These are phyloP conservation scores for Tuber brumale DNA, from an alignment of 495 filamentous ascomycete genomes.

Conservation along the genomic window DNA sequence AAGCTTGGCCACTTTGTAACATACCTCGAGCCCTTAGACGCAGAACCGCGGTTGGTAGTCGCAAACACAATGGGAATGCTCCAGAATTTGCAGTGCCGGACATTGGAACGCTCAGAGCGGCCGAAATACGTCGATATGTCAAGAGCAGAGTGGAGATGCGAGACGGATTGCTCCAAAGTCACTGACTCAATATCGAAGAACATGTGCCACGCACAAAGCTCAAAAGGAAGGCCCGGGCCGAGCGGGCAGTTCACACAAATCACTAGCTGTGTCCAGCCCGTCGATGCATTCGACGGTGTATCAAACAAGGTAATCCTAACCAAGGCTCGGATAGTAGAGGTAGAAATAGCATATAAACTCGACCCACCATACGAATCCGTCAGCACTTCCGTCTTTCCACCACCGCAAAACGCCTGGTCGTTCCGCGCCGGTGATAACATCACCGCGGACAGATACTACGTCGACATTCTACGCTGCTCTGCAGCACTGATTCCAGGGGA, in stretches of 20 bases:
- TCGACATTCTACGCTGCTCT: constrained; percentile 22
- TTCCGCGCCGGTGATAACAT: constrained; percentile 28
- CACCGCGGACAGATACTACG: constrained; percentile 23
- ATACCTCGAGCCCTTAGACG: constrained; percentile 20
- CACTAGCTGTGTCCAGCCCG: constrained; percentile 19
- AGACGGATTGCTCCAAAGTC: constrained; percentile 12
- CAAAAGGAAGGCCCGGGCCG: constrained; percentile 14
- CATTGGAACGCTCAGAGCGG: constrained; percentile 14
- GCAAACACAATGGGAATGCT: constrained; percentile 29
- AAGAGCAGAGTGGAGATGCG: constrained; percentile 17
- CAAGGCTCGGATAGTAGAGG: constrained; percentile 12
- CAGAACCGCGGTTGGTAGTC: constrained; percentile 22
- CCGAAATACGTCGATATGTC: constrained; percentile 25
- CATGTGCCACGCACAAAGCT: constrained; percentile 23
- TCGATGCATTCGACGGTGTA: constrained; percentile 5
- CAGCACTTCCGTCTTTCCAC: constrained; percentile 15
- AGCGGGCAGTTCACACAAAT: constrained; percentile 19
- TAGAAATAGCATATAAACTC: constrained; percentile 32
- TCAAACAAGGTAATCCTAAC: constrained; percentile 8
- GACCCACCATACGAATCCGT: constrained; percentile 27
- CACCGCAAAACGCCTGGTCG: constrained; percentile 18
- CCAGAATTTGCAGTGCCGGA: constrained; percentile 19
- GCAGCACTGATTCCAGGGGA: constrained; percentile 29
- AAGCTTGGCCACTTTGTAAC: constrained; percentile 30
- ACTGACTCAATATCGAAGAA: constrained; percentile 10